Percentiles rank a stretch among this genome's conserved stretches.
phyloP scores from a whole-genome alignment of 2,329 filamentous ascomycete species.

The Metarhizium album region DNA sequence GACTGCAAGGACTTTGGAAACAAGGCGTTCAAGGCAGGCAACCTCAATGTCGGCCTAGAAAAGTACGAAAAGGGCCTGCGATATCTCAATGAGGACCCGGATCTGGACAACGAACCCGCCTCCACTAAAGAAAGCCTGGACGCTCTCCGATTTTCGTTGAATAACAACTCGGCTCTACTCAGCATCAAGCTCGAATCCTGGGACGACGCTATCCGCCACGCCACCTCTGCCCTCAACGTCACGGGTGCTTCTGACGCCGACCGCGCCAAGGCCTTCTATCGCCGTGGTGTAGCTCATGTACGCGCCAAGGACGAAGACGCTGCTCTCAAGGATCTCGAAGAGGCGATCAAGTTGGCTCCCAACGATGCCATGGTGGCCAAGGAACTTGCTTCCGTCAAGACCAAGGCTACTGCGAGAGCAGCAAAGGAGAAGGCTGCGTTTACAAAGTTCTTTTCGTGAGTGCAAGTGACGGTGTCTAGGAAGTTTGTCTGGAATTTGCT shows the following conservation, averaged over 20 bases:
- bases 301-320: slow-evolving; percentile 76
- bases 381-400: slow-evolving; percentile 71
- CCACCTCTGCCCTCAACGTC: slow-evolving; percentile 62
- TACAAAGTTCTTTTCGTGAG: slow-evolving; percentile 72
- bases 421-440: slow-evolving; percentile 90
- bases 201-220: slow-evolving; percentile 58
- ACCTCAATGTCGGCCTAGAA: slow-evolving; percentile 59
- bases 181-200: slow-evolving; percentile 69
- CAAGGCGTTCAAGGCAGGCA: slow-evolving; percentile 74
- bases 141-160: slow-evolving; percentile 69
- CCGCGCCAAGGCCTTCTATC: slow-evolving; percentile 80
- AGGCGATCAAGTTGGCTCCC: slow-evolving; percentile 65
- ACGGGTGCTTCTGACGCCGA: slow-evolving; percentile 59
- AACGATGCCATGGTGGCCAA: slow-evolving; percentile 62
- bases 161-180: slow-evolving; percentile 81
- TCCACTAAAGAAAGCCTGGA: slow-evolving; percentile 58
- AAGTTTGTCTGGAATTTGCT: neutral
- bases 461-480: neutral
- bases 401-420: slow-evolving; percentile 57
- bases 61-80: slow-evolving; percentile 94
- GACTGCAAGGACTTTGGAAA: slow-evolving; percentile 91
- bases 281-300: slow-evolving; percentile 65
- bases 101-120: slow-evolving; percentile 58
- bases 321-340: slow-evolving; percentile 63
- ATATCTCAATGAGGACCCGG: slow-evolving; percentile 78